A percentile compares a stretch with the other conserved stretches of the same genome.
These are phyloP conservation scores for Kwoniella sp. DNA, from an alignment of 768 basidiomycete genomes.

Conservation along the genomic window DNA sequence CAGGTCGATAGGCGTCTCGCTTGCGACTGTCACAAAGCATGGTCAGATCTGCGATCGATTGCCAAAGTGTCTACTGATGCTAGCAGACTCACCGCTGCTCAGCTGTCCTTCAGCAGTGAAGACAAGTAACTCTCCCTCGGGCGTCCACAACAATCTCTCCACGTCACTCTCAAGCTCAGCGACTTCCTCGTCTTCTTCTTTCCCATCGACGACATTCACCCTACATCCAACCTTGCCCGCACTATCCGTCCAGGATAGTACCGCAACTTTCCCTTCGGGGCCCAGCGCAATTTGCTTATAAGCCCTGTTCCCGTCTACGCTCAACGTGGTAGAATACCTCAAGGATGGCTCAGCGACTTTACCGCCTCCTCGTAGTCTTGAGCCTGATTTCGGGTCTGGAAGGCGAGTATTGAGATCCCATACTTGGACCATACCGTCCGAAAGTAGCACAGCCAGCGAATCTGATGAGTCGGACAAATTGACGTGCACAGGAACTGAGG, in stretches of 20 bases:
- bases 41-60: not conserved
- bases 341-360: slow-evolving; percentile 50
- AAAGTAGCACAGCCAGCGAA: slow-evolving; percentile 69
- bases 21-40: slow-evolving; percentile 15
- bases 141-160: slow-evolving; percentile 24
- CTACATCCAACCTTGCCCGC: not conserved
- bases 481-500: slow-evolving; percentile 65
- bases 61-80: not conserved
- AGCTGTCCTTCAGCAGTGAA: slow-evolving; percentile 24
- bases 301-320: slow-evolving; percentile 24
- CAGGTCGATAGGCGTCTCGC: slow-evolving; percentile 19
- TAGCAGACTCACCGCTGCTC: slow-evolving; percentile 13
- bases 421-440: slow-evolving; percentile 67
- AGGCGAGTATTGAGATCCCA: slow-evolving; percentile 71
- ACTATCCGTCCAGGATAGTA: slow-evolving; percentile 22
- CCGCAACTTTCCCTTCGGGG: slow-evolving; percentile 30
- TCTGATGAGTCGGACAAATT: slow-evolving; percentile 66
- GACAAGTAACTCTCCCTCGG: slow-evolving; percentile 24
- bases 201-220: slow-evolving; percentile 10
- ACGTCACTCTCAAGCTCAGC: slow-evolving; percentile 9
- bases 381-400: slow-evolving; percentile 39
- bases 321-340: slow-evolving; percentile 22
- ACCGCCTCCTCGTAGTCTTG: slow-evolving; percentile 47
- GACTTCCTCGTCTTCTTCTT: slow-evolving; percentile 9
- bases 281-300: slow-evolving; percentile 39